These are phyloP conservation scores for Gamsiella multidivaricata DNA, from an alignment of 192 early-diverging fungal genomes.

Conservation along the genomic window DNA sequence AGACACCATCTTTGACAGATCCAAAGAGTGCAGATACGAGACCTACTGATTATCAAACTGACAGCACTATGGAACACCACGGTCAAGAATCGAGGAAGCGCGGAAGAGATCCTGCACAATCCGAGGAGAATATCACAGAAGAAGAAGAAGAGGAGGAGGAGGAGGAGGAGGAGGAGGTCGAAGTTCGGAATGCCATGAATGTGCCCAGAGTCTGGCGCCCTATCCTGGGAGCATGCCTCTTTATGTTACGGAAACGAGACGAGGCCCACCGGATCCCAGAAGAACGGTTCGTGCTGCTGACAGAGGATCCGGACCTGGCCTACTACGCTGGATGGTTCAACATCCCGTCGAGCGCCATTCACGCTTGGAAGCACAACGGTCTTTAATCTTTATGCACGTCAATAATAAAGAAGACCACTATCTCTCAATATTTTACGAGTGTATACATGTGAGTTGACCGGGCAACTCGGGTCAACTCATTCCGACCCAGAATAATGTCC, in stretches of 20 bases:
- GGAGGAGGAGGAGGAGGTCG: conserved; percentile 39
- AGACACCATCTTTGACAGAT: conserved; percentile 12
- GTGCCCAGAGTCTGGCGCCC: conserved; percentile 62
- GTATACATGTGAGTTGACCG: too few relatives aligned
- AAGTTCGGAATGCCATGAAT: conserved; percentile 42
- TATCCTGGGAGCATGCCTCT: conserved; percentile 57
- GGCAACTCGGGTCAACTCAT: too few relatives aligned
- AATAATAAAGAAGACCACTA: too few relatives aligned
- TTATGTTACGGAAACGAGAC: conserved; percentile 36
- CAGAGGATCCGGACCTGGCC: conserved; percentile 59
- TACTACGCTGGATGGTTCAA: conserved; percentile 64
- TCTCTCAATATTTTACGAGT: too few relatives aligned
- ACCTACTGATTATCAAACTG: neutral
- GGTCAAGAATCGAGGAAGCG: neutral
- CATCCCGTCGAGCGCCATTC: conserved; percentile 31
- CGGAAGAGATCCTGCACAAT: conserved; percentile 8
- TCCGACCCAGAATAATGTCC: too few relatives aligned
- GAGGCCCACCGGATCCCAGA: conserved; percentile 8
- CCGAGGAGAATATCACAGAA: conserved; percentile 1
- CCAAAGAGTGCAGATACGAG: conserved; percentile 15
- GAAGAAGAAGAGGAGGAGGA: conserved; percentile 15
- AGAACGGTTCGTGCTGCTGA: conserved; percentile 58
- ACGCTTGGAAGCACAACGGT: conserved; percentile 39
- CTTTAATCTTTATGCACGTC: too few relatives aligned
- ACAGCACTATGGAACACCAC: neutral